Conservation (phyloP, 148 eudicot genomes). For the Simmondsia chinensis region DNA sequence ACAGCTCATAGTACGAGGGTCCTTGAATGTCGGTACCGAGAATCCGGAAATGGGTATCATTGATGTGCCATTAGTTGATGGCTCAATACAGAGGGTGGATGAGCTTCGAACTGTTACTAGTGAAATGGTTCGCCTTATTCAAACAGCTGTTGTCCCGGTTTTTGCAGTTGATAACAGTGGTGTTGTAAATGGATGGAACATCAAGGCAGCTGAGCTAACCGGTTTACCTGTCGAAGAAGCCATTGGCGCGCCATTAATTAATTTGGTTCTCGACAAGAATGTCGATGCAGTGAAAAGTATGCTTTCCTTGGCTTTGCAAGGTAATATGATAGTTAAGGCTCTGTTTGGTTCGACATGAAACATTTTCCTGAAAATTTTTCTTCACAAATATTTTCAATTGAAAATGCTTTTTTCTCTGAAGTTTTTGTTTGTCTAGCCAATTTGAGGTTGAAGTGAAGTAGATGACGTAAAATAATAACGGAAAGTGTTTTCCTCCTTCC, state of each 20-base stretch:
- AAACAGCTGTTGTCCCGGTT: slow-evolving; percentile 80
- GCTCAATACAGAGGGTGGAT: slow-evolving; percentile 26
- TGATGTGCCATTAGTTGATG: slow-evolving; percentile 34
- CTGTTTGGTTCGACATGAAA: too few relatives aligned
- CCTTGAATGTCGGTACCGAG: slow-evolving; percentile 29
- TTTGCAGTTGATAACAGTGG: slow-evolving; percentile 71
- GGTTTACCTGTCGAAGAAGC: slow-evolving; percentile 55
- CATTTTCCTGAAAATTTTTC: too few relatives aligned
- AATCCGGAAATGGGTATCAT: slow-evolving; percentile 49
- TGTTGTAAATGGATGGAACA: slow-evolving; percentile 75
- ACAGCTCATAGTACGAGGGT: slow-evolving; percentile 56
- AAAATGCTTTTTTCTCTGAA: background rate
- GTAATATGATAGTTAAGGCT: slow-evolving; percentile 33
- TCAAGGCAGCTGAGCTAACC: slow-evolving; percentile 62
- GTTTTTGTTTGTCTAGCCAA: too few relatives aligned
- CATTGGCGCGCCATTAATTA: slow-evolving; percentile 37
- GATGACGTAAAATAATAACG: too few relatives aligned
- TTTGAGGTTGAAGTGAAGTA: too few relatives aligned
- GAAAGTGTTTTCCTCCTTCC: too few relatives aligned
- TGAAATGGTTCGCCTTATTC: slow-evolving; percentile 82
- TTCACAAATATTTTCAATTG: too few relatives aligned
- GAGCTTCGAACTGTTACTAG: slow-evolving; percentile 52
- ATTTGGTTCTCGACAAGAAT: slow-evolving; percentile 48
- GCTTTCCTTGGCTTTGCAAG: slow-evolving; percentile 58
- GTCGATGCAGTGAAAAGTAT: slow-evolving; percentile 29